Evolutionary conservation across 768 basidiomycete species (phyloP).

Genomic region (Daedalea quercina): DNA sequence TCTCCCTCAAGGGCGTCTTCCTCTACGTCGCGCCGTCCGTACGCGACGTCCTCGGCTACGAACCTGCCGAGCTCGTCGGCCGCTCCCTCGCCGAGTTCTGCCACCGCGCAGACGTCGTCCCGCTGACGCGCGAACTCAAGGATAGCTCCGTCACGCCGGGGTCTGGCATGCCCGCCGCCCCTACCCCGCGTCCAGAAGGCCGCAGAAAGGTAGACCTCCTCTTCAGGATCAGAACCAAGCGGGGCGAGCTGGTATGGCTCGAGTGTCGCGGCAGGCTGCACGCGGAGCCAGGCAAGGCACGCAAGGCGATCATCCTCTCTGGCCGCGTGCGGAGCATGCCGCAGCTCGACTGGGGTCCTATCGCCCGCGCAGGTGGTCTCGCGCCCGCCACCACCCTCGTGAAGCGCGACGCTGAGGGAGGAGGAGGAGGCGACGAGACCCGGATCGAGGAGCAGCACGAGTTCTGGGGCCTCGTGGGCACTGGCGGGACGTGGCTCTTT

Average conservation of each 20-base stretch:
- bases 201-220: constrained; percentile 74
- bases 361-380: constrained; percentile 46
- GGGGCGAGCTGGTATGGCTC: constrained; percentile 74
- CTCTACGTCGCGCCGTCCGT: constrained; percentile 89
- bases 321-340: constrained; percentile 71
- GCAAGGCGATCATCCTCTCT: constrained; percentile 90
- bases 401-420: background rate
- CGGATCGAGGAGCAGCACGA: constrained; percentile 20
- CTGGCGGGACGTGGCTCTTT: constrained; percentile 41
- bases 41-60: constrained; percentile 74
- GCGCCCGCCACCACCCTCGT: constrained; percentile 7
- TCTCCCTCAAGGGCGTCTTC: constrained; percentile 89
- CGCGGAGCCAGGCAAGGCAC: constrained; percentile 88
- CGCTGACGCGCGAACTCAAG: constrained; percentile 88
- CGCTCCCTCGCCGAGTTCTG: constrained; percentile 74
- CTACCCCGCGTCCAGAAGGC: background rate
- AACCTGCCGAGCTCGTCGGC: constrained; percentile 77
- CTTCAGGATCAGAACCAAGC: constrained; percentile 73
- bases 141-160: constrained; percentile 40
- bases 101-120: constrained; percentile 86
- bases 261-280: constrained; percentile 86
- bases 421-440: background rate
- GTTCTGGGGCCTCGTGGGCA: constrained; percentile 51
- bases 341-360: constrained; percentile 49
- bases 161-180: constrained; percentile 13